Conservation (phyloP, 1,284 basidiomycete species). For the Uromyces viciae-fabae region DNA sequence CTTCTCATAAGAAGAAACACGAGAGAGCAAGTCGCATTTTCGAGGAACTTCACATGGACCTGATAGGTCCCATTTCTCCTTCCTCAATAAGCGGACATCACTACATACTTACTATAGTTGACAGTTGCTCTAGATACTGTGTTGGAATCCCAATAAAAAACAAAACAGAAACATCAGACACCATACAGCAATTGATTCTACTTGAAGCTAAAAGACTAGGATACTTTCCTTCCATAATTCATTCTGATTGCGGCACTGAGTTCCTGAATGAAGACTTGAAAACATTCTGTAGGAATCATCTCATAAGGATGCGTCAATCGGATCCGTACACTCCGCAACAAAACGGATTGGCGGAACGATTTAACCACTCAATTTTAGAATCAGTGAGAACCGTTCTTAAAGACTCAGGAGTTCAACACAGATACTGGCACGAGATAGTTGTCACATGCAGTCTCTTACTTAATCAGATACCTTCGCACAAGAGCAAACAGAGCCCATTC, state of each 20-base stretch:
- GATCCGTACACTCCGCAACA: slow-evolving; percentile 11
- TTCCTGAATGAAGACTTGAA: not conserved
- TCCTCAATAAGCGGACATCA: not conserved
- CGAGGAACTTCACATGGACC: slow-evolving; percentile 2
- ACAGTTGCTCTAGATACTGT: not conserved
- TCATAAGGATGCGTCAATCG: not conserved
- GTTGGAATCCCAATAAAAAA: not conserved
- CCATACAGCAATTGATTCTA: not conserved
- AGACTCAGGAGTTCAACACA: not conserved
- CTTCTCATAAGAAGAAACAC: not conserved
- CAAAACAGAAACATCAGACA: not conserved
- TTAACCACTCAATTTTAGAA: not conserved
- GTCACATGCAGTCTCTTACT: not conserved
- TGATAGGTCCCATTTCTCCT: not conserved
- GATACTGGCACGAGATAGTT: not conserved
- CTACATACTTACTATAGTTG: not conserved
- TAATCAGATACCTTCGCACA: not conserved
- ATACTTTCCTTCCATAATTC: not conserved
- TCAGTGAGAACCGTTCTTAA: not conserved
- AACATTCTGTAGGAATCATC: not conserved
- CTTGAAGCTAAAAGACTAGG: not conserved
- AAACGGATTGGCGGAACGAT: not conserved
- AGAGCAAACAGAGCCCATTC: not conserved
- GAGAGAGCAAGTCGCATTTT: not conserved
- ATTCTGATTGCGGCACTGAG: slow-evolving; percentile 9